Conservation (phyloP, 202 grass and related monocot species). For the Hordeum pubiflorum region DNA sequence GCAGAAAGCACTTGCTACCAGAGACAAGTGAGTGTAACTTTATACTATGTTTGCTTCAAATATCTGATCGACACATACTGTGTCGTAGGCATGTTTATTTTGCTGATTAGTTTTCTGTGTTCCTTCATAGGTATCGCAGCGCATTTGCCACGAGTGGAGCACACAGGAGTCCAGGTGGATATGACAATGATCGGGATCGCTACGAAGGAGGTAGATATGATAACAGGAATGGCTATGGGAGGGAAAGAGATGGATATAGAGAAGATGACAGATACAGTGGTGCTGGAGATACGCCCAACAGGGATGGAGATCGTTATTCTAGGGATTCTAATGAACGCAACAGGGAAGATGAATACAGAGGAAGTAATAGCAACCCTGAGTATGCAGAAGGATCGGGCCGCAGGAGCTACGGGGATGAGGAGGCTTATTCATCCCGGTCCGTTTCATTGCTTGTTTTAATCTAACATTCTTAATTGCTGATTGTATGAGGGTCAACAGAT, state of each 20-base stretch:
- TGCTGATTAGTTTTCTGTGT: neutral
- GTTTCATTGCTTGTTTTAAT: slow-evolving; percentile 15
- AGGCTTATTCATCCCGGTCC: slow-evolving; percentile 76
- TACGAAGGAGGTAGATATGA: slow-evolving; percentile 61
- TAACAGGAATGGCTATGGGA: slow-evolving; percentile 70
- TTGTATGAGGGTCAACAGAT: neutral
- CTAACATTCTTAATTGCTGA: slow-evolving; percentile 2
- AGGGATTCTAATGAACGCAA: slow-evolving; percentile 79
- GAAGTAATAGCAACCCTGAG: slow-evolving; percentile 54
- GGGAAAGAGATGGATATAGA: slow-evolving; percentile 78
- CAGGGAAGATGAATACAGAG: slow-evolving; percentile 74
- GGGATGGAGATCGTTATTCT: slow-evolving; percentile 75
- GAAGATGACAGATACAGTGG: slow-evolving; percentile 78
- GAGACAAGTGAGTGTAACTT: slow-evolving; percentile 68
- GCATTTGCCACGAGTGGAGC: slow-evolving; percentile 52
- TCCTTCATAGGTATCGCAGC: slow-evolving; percentile 56
- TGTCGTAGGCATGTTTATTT: neutral
- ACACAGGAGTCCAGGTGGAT: slow-evolving; percentile 55
- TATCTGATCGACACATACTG: neutral
- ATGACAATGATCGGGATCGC: slow-evolving; percentile 77
- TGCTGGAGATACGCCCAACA: slow-evolving; percentile 55
- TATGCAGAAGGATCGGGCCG: slow-evolving; percentile 64
- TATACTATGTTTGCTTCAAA: neutral
- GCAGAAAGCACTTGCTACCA: slow-evolving; percentile 79
- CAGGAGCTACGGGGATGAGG: slow-evolving; percentile 74